Base-by-base conservation (phyloP, 371 early-diverging fungal species). In the Circinella minor region DNA sequence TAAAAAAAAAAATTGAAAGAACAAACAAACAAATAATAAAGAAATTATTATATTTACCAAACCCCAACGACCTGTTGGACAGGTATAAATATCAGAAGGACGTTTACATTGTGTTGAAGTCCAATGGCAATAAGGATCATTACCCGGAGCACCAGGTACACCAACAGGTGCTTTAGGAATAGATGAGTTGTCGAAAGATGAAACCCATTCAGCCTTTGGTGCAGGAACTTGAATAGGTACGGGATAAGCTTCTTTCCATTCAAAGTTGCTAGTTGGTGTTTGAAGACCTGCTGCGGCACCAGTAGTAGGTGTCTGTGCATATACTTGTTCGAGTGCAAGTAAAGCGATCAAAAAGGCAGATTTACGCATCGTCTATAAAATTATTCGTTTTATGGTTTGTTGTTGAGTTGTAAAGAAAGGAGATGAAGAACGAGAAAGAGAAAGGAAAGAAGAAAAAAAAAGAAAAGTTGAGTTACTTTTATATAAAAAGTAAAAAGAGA, bases 101-200 rank as follows among this genome's bases (percentile, higher is more conserved):
- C 82, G 82, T 62, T 68, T 68, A 69, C 88, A 88, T 27, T 81
- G 82, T 15, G 84, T 70, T 61, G 82, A 86, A 7, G 86, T 81
- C 88, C 88, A 88, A 76, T 81, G 81, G 64, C 88, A 88, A 57
- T 82, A 77, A 49, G 80, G 70, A 68, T 84, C 84, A 51, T 75
- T 47, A 38, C 68, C 72, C 36, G 61, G 36, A 1, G 54, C 51
- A 20, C 20, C 37, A 8, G 68, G 38, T 34, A 27, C 20, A 51
- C 67, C 68, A 36, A 71, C 65, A 55, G 72, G 72, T 61, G 72
- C 72, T n/a, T 36, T 37, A 38, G 72, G 63, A 20, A 72, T 68
- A 60, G 63, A 65, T 36, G 68, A 36, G 15, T 51, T 65, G 39
- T 68, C 62, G 34, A 72, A 47, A 18, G 48, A 46, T 18, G 57